A percentile compares a stretch with the other conserved stretches of the same genome.
phyloP scores from a whole-genome alignment of 129 eudicot species.

The Kitagawia praeruptora region DNA sequence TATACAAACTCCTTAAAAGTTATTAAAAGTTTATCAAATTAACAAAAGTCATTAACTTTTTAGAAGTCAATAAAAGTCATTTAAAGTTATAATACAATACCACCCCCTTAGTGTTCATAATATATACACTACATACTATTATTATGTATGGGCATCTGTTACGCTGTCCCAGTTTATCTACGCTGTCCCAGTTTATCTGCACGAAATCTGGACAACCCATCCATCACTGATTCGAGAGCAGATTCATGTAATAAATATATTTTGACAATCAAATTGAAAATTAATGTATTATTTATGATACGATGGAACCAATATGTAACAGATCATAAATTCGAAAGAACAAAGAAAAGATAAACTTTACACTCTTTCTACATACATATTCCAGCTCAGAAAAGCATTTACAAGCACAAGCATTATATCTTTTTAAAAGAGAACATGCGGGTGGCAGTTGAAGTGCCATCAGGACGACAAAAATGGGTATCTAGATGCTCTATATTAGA shows the following conservation, averaged over 20 bases:
- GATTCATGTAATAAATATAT: too few relatives aligned
- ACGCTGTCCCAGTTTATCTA: neutral
- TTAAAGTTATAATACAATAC: too few relatives aligned
- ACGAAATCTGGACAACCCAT: neutral
- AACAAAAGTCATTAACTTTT: too few relatives aligned
- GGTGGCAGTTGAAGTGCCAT: neutral
- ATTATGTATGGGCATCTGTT: neutral
- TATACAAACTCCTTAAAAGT: too few relatives aligned
- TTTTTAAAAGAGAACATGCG: neutral
- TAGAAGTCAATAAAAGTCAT: too few relatives aligned
- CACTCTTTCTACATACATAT: neutral
- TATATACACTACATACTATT: too few relatives aligned
- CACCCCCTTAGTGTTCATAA: neutral
- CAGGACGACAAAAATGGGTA: neutral
- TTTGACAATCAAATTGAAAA: conserved; percentile 9
- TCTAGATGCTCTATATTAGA: neutral
- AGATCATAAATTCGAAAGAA: too few relatives aligned
- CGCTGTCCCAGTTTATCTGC: neutral
- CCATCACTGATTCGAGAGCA: neutral
- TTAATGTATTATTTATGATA: neutral
- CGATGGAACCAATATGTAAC: too few relatives aligned
- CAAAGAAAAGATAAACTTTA: neutral
- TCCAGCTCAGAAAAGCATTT: neutral
- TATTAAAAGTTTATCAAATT: too few relatives aligned
- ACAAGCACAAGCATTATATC: neutral